Evolutionary conservation across 2,329 filamentous ascomycete genomes (phyloP), one percentile per base, ranked within the genome.

Genomic region (Biscogniauxia sp.): DNA sequence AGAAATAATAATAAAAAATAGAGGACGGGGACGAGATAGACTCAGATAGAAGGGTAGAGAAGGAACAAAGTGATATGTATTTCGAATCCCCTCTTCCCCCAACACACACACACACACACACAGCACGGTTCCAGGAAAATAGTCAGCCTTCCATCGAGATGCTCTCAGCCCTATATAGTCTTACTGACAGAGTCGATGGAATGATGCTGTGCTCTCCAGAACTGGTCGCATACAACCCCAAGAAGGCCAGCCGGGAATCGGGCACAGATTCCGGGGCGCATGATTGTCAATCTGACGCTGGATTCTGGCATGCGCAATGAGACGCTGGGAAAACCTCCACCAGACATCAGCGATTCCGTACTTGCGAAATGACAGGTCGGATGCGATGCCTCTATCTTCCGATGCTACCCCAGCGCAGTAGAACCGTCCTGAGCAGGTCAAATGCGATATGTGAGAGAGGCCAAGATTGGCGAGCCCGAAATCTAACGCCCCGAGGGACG

Each of bases 151-250:
- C 28, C 28, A 32, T 32, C 50, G 15, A n/a, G 41, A 53, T 52
- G 17, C 20, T 53, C 28, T 32, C 28, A 32, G 28, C 28, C 28
- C 28, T 55, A 56, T 17, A 56, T 53, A 19, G 55, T 58, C 50
- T 20, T 54, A 58, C 54, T 25, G 37, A 32, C 7, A 32, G 28
- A 13, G 7, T 3, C 2, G 28, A 7, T 32, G 28, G 28, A 7
- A 13, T 7, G 7, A 7, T 6, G 37, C 37, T 45, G 37, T n/a
- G 9, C 28, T 45, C 37, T 17, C 37, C 37, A 45, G 4, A 15
- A 3, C 37, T 45, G 37, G 15, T n/a, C 11, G 9, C 32, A 2
- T 37, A n/a, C 37, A 4, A 45, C 37, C 15, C 17, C 15, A 6
- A 45, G 15, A 45, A 45, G 3, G 15, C 37, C 15, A n/a, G 37